These are phyloP conservation scores for Persicaria tinctoria DNA, from an alignment of 148 eudicot genomes.

Conservation along the genomic window DNA sequence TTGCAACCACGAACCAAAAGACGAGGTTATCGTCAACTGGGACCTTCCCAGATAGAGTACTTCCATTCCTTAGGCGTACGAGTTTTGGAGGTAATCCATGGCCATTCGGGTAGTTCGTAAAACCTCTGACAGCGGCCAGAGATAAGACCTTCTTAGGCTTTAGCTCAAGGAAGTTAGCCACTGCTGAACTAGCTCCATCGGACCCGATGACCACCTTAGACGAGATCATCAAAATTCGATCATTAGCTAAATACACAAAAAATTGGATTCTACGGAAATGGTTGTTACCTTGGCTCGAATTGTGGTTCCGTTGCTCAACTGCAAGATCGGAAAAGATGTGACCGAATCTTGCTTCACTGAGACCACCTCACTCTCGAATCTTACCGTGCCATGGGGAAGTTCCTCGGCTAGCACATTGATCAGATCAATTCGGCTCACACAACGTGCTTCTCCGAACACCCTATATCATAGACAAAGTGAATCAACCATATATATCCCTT, in stretches of 20 bases:
- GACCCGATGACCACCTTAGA: constrained; percentile 46
- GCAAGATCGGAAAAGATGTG: constrained; percentile 25
- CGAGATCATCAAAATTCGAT: background rate
- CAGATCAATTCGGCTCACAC: constrained; percentile 41
- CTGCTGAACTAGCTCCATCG: constrained; percentile 42
- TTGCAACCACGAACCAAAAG: constrained; percentile 37
- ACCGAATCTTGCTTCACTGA: constrained; percentile 26
- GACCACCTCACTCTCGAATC: constrained; percentile 34
- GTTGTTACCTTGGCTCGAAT: constrained; percentile 36
- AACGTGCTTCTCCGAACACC: constrained; percentile 28
- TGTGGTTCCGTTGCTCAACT: constrained; percentile 29
- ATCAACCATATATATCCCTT: background rate
- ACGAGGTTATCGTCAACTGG: constrained; percentile 37
- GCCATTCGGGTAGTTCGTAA: constrained; percentile 37
- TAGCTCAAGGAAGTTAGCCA: constrained; percentile 36
- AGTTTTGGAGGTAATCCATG: constrained; percentile 32
- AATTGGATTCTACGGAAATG: background rate
- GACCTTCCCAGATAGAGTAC: constrained; percentile 28
- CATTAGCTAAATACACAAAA: background rate
- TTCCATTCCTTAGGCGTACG: constrained; percentile 26
- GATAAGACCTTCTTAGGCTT: constrained; percentile 27
- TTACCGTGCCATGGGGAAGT: constrained; percentile 33
- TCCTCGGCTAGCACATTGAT: constrained; percentile 36
- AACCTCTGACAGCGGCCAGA: constrained; percentile 29
- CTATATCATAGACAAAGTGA: constrained; percentile 3